Evolutionary conservation across 768 basidiomycete species (phyloP).

Genomic region (Lanmaoa rubissima): DNA sequence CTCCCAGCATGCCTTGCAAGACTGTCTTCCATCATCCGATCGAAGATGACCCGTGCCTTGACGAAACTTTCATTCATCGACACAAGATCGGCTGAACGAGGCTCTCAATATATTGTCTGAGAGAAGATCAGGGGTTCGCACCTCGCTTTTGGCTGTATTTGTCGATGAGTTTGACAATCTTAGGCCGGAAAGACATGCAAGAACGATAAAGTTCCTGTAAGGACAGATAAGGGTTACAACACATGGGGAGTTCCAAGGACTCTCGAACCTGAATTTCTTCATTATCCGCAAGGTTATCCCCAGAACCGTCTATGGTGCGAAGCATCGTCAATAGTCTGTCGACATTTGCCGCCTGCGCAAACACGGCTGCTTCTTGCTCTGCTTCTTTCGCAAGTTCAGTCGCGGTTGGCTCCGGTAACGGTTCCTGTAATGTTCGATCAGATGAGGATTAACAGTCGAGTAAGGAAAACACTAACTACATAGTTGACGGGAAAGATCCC

Average conservation of each 20-base stretch:
- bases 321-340: conserved; percentile 79
- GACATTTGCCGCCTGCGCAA: conserved; percentile 81
- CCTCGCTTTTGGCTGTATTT: conserved; percentile 94
- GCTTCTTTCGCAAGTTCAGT: conserved; percentile 77
- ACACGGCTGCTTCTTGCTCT: conserved; percentile 85
- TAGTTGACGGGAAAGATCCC: conserved; percentile 98
- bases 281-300: conserved; percentile 85
- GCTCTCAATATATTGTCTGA: neutral
- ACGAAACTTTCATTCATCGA: conserved; percentile 95
- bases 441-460: neutral
- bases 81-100: conserved; percentile 75
- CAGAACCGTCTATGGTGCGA: conserved; percentile 65
- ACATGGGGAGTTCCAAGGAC: neutral
- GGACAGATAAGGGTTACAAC: conserved; percentile 1
- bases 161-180: conserved; percentile 95
- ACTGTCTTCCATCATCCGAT: conserved; percentile 91
- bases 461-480: conserved; percentile 55
- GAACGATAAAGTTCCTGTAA: conserved; percentile 83
- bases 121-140: conserved; percentile 21
- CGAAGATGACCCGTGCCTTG: conserved; percentile 84
- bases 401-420: conserved; percentile 79
- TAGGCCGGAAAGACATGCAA: conserved; percentile 86
- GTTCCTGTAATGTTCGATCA: conserved; percentile 50
- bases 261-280: conserved; percentile 78
- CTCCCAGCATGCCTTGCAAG: conserved; percentile 70